A percentile compares a stretch with the other conserved stretches of the same genome.
phyloP scores from a whole-genome alignment of 768 basidiomycete genomes.

The Agrocybe pediades region DNA sequence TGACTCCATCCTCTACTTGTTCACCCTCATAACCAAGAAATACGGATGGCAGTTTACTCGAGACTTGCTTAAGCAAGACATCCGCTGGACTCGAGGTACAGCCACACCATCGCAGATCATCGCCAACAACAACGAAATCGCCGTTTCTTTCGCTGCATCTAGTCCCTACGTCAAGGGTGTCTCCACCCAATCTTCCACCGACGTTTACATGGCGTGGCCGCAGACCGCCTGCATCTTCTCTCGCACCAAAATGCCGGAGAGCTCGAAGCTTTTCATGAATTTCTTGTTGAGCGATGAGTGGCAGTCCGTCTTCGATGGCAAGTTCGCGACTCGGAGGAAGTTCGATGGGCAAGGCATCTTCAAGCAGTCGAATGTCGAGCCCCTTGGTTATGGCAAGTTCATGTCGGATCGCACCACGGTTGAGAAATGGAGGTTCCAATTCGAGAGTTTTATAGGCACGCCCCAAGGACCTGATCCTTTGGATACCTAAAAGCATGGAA shows the following conservation, averaged over 20 bases:
- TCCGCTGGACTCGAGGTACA: constrained; percentile 23
- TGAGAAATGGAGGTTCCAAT: constrained; percentile 21
- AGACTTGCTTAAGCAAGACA: constrained; percentile 19
- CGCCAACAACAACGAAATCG: constrained; percentile 7
- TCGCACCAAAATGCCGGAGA: constrained; percentile 17
- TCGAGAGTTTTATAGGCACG: constrained; percentile 23
- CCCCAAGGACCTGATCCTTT: constrained; percentile 20
- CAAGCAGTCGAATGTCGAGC: constrained; percentile 17
- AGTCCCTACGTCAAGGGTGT: constrained; percentile 16
- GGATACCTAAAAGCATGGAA: background rate
- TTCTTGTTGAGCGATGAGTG: constrained; percentile 23
- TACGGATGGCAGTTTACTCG: constrained; percentile 22
- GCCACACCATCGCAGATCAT: constrained; percentile 22
- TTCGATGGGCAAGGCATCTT: constrained; percentile 17
- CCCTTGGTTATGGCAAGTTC: constrained; percentile 17
- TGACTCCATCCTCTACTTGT: constrained; percentile 28
- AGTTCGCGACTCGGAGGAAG: constrained; percentile 18
- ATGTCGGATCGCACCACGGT: constrained; percentile 20
- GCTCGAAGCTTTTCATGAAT: constrained; percentile 23
- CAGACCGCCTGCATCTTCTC: constrained; percentile 24
- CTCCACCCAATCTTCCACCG: constrained; percentile 5
- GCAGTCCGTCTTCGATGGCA: constrained; percentile 15
- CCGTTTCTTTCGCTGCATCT: constrained; percentile 21
- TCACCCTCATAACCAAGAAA: constrained; percentile 19
- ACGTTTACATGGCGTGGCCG: constrained; percentile 26